Conservation (phyloP, 176 grass and related monocot species). For the Oropetium thomaeum region DNA sequence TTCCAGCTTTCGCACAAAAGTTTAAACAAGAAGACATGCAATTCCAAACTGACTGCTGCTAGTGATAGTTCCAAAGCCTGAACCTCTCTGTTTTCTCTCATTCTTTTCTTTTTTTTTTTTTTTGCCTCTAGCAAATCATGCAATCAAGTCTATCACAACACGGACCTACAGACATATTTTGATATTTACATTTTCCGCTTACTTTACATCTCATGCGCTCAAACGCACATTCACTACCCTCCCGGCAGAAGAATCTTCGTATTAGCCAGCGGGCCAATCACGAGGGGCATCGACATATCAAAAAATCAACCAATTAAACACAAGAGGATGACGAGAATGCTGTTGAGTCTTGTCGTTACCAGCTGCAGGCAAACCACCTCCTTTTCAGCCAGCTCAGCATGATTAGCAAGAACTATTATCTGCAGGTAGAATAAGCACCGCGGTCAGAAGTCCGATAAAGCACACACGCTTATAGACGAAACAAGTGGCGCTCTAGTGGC, state of each 20-base stretch:
- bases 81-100: background rate
- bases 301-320: constrained; percentile 50
- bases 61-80: constrained; percentile 23
- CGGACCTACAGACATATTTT: constrained; percentile 35
- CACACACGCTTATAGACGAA: background rate
- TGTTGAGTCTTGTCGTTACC: constrained; percentile 30
- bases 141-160: constrained; percentile 4
- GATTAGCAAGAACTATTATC: constrained; percentile 34
- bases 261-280: constrained; percentile 20
- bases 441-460: constrained; percentile 36
- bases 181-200: constrained; percentile 39
- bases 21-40: background rate
- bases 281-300: background rate
- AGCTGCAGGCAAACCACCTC: background rate
- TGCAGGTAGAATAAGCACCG: constrained; percentile 16
- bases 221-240: constrained; percentile 20
- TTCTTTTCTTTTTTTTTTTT: no score
- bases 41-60: background rate
- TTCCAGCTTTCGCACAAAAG: background rate
- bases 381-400: constrained; percentile 25
- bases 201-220: constrained; percentile 42
- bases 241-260: constrained; percentile 31
- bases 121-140: background rate
- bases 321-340: constrained; percentile 8
- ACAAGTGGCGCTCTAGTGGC: constrained; percentile 15